A percentile compares a stretch with the other conserved stretches of the same genome.
Evolutionary conservation across 2,329 filamentous ascomycete species (phyloP).

Genomic region (Penicillium sp.): DNA sequence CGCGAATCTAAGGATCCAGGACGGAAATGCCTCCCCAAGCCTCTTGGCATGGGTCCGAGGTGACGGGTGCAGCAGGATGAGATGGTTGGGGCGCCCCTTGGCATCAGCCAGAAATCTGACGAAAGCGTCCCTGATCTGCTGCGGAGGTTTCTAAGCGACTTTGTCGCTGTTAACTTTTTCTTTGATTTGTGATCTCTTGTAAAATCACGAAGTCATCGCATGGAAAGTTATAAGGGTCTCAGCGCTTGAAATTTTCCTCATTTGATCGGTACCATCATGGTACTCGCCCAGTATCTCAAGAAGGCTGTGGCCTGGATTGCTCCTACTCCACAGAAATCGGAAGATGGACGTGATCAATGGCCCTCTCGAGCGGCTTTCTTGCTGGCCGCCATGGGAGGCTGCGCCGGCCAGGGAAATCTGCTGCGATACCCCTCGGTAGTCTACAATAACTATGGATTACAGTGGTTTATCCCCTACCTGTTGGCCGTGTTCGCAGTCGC

Average conservation of each 20-base stretch:
- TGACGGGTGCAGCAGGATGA: neutral
- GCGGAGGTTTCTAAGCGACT: neutral
- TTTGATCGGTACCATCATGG: conserved; percentile 1
- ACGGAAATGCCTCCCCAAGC: neutral
- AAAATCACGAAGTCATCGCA: neutral
- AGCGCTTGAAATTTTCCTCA: neutral
- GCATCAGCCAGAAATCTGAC: neutral
- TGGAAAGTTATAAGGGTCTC: neutral
- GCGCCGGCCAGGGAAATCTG: conserved; percentile 57
- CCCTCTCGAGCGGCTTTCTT: conserved; percentile 55
- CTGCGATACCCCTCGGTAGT: conserved; percentile 57
- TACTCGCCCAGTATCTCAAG: conserved; percentile 9
- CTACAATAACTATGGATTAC: conserved; percentile 59
- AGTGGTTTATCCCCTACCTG: conserved; percentile 60
- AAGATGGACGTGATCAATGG: conserved; percentile 53
- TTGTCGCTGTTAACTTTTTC: neutral
- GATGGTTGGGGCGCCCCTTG: neutral
- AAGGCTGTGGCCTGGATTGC: conserved; percentile 30
- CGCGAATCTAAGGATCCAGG: neutral
- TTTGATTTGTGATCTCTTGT: neutral
- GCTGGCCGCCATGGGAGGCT: conserved; percentile 58
- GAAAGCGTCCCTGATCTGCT: neutral
- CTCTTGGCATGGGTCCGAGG: conserved; percentile 5
- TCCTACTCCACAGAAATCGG: conserved; percentile 32
- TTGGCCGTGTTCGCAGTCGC: conserved; percentile 55